phyloP scores from a whole-genome alignment of 2,329 filamentous ascomycete species.

The Aspergillus alliaceus region DNA sequence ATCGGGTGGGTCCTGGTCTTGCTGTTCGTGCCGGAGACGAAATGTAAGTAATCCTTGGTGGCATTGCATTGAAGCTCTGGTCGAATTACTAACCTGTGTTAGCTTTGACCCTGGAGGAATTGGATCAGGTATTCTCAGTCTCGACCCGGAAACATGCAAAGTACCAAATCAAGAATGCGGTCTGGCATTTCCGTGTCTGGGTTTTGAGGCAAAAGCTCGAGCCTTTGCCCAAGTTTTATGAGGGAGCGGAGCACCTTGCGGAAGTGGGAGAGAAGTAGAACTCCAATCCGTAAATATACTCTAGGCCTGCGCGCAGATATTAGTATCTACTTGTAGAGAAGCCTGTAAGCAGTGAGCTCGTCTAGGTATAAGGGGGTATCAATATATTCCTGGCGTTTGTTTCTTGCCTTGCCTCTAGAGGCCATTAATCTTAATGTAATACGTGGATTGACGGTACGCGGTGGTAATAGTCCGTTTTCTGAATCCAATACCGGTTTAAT shows the following conservation, averaged over 20 bases:
- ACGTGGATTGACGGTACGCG: neutral
- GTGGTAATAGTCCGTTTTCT: neutral
- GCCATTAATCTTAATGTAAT: neutral
- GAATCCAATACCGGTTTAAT: neutral
- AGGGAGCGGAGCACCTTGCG: slow-evolving; percentile 24
- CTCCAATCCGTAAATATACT: neutral
- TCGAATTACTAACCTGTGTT: slow-evolving; percentile 11
- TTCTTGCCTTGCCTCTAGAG: neutral
- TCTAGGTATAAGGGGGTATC: neutral
- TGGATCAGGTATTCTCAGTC: slow-evolving; percentile 56
- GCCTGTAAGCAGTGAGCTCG: neutral
- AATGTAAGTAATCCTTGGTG: slow-evolving; percentile 28
- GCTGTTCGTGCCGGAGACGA: slow-evolving; percentile 54
- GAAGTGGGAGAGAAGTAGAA: neutral
- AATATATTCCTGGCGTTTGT: neutral
- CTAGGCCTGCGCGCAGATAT: too few species aligned
- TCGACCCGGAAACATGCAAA: slow-evolving; percentile 46
- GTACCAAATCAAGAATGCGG: slow-evolving; percentile 40
- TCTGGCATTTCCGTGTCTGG: slow-evolving; percentile 44
- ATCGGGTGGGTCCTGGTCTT: slow-evolving; percentile 54
- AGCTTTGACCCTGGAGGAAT: slow-evolving; percentile 45
- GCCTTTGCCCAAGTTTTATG: slow-evolving; percentile 30
- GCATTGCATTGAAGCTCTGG: neutral
- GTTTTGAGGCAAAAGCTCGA: slow-evolving; percentile 29
- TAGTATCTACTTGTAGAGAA: neutral